Conservation (phyloP, 2,329 filamentous ascomycete species). For the Lojkania enalia region DNA sequence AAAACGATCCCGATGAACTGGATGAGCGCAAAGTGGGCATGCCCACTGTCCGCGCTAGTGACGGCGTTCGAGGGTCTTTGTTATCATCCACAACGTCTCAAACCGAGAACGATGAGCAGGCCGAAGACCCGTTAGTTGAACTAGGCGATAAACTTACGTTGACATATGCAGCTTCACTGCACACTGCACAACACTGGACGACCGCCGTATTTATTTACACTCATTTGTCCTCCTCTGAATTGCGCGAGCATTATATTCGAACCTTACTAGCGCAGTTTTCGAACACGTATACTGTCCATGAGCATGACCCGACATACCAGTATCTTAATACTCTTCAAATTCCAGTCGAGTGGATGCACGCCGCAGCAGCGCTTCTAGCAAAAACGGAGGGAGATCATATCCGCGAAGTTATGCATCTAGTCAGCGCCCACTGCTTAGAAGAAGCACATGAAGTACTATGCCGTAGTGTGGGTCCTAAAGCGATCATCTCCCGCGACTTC, state of each 20-base stretch:
- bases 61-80: slow-evolving; percentile 26
- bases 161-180: slow-evolving; percentile 42
- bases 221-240: slow-evolving; percentile 67
- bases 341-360: slow-evolving; percentile 79
- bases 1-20: slow-evolving; percentile 27
- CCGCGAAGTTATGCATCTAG: slow-evolving; percentile 66
- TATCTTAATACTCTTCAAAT: slow-evolving; percentile 69
- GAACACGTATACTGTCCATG: slow-evolving; percentile 61
- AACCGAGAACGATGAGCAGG: slow-evolving; percentile 52
- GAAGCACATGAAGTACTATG: slow-evolving; percentile 86
- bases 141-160: slow-evolving; percentile 59
- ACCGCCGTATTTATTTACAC: slow-evolving; percentile 74
- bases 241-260: slow-evolving; percentile 73
- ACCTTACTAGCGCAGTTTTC: slow-evolving; percentile 64
- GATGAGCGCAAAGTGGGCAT: slow-evolving; percentile 36
- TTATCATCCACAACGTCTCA: slow-evolving; percentile 34
- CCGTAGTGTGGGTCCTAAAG: slow-evolving; percentile 75
- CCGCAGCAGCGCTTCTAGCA: slow-evolving; percentile 82
- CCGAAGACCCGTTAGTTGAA: slow-evolving; percentile 62
- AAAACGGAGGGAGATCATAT: slow-evolving; percentile 69
- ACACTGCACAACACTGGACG: slow-evolving; percentile 41
- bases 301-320: slow-evolving; percentile 60
- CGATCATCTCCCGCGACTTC: slow-evolving; percentile 83
- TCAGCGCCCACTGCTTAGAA: slow-evolving; percentile 73
- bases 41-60: slow-evolving; percentile 29